phyloP scores from a whole-genome alignment of 148 eudicot species.

The Amaranthus hypochondriacus region DNA sequence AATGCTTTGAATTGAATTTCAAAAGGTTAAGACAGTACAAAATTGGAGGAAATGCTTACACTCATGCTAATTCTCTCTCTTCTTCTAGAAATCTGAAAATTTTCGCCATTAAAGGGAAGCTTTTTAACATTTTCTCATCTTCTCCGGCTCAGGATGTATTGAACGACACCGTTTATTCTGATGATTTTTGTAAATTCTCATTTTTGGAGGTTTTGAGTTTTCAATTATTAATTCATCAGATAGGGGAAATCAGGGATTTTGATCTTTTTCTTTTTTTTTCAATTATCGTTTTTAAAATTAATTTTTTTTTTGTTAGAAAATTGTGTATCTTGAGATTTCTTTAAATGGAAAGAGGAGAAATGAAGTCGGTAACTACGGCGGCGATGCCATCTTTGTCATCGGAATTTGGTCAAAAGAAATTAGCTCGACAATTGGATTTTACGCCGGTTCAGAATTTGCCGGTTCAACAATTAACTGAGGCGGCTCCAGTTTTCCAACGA shows the following conservation, averaged over 20 bases:
- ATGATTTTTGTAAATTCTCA: background rate
- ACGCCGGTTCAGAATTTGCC: constrained; percentile 26
- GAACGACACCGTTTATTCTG: background rate
- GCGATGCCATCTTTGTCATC: constrained; percentile 13
- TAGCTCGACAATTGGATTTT: constrained; percentile 56
- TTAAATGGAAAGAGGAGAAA: constrained; percentile 40
- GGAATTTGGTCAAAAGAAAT: constrained; percentile 27
- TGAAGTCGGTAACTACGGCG: constrained; percentile 19
- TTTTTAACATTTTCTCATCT: background rate
- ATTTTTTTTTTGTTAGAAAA: background rate
- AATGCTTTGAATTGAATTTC: constrained; percentile 33
- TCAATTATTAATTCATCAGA: background rate
- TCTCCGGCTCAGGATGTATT: background rate
- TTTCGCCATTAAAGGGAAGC: constrained; percentile 2
- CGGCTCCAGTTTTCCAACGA: constrained; percentile 7
- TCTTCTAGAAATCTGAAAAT: background rate
- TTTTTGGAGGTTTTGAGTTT: background rate
- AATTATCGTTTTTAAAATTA: background rate
- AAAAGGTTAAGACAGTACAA: constrained; percentile 21
- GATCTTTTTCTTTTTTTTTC: background rate
- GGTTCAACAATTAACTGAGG: background rate
- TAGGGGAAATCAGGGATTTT: background rate
- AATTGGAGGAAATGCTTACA: constrained; percentile 9
- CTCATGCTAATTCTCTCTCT: background rate
- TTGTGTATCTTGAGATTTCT: background rate